These are phyloP conservation scores for Fusarium sp. DNA, from an alignment of 2,329 filamentous ascomycete species.

Conservation along the genomic window DNA sequence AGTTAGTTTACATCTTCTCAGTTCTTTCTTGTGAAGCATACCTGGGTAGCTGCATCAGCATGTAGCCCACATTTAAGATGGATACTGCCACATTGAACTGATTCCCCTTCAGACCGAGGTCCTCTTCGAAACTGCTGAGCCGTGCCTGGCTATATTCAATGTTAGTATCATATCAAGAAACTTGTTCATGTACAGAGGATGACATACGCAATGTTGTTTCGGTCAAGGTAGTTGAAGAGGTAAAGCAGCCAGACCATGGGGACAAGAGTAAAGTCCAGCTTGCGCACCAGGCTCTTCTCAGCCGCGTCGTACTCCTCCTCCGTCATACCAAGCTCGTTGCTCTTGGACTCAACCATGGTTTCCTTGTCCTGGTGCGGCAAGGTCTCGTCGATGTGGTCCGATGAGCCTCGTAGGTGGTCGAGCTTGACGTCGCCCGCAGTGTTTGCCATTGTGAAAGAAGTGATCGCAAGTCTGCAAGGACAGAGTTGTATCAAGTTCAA, in stretches of 20 bases:
- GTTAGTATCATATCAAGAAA: not conserved
- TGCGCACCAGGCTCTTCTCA: not conserved
- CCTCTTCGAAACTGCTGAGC: not conserved
- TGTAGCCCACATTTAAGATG: not conserved
- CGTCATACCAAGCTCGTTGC: not conserved
- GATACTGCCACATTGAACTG: not conserved
- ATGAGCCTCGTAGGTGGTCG: not conserved
- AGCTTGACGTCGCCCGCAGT: not conserved
- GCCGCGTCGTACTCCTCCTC: not conserved
- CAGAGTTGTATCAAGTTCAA: not conserved
- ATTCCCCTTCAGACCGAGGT: not conserved
- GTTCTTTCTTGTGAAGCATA: not conserved
- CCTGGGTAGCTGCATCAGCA: not conserved
- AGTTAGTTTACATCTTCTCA: not conserved
- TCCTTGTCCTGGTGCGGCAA: not conserved
- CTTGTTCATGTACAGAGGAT: not conserved
- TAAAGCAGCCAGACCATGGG: not conserved
- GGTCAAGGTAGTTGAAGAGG: not conserved
- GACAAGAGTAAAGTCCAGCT: not conserved
- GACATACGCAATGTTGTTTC: conserved; percentile 1
- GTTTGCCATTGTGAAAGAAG: not conserved
- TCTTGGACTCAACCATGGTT: not conserved
- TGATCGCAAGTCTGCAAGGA: not conserved
- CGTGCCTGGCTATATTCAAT: not conserved
- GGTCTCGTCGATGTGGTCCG: not conserved